Evolutionary conservation across 2,329 filamentous ascomycete species (phyloP), one percentile per base, ranked within the genome.

Genomic region (Septoria petroselini): DNA sequence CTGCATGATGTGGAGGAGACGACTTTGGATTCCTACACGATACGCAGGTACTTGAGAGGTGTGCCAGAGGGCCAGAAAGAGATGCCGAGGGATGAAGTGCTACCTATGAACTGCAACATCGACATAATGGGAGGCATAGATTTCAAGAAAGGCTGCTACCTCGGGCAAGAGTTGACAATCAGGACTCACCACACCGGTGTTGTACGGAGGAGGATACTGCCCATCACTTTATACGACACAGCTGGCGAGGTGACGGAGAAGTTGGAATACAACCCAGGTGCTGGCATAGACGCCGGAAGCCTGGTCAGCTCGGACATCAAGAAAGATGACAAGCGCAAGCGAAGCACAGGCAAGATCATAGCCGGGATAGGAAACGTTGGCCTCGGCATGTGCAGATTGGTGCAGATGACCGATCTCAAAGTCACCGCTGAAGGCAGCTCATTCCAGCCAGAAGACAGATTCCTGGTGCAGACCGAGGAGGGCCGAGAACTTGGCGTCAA

Each of bases 91-190:
- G 86, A 86, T 57, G 73, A 78, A 14, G 83, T 89, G 0, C 75
- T 98, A 47, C 91, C 93, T 1, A 84, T 91, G 69, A 91, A 97
- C 70, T 85, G 79, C 65, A 96, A 96, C 68, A 79, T 97, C 67
- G 93, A 98, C 70, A 73, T 88, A 52, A 88, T 88, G 78, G 79
- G 81, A 40, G 93, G 83, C 19, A 85, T 98, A 58, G 88, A 96
- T 70, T 98, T 93, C 73, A 83, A 83, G 65, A 98, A 98, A 73
- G 93, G 93, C 6, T 98, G 93, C 71, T 98, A 98, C 69, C 82
- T 97, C 6, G 93, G 93, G 0, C 93, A 98, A 71, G 93, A 98
- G 70, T 78, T 98, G 57, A 97, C 93, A 1, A 95, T 97, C 58
- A 85, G 93, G 34, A 98, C 93, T 1, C 86, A 91, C 67, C 93